Base-by-base conservation (phyloP, 2,329 filamentous ascomycete species). In the Xylariales sp. region DNA sequence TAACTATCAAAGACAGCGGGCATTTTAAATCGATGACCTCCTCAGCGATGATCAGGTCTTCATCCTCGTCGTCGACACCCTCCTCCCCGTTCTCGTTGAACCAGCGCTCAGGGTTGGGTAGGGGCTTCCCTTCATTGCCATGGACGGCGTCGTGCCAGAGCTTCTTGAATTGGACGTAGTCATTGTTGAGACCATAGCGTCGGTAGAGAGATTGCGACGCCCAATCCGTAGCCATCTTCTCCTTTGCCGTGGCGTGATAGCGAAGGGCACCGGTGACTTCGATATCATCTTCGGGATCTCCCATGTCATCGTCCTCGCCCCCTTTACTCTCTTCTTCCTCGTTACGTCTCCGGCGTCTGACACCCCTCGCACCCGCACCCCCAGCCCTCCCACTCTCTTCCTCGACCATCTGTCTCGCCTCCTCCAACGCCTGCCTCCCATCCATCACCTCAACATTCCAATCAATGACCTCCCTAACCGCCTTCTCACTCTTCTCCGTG, bases 11-110 rank as follows among this genome's bases (percentile, higher is more conserved):
- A 0, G 84, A 84, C 15, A 90, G 59, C 0, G 84, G 84, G 53
- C 86, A 90, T 51, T 78, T 82, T 22, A 83, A 76, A 58, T 78
- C 84, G 39, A 81, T 70, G 4, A 73, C 75, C 47, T 81, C 79
- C 36, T 76, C 70, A 20, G 77, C 73, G 21, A 90, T 74, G 2
- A 82, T 74, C 18, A 90, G 69, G 31, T 90, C 86, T 15, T 86
- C 82, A 41, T 84, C 82, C 12, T 73, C 72, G 4, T 77, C 78
- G 1, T 73, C 70, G 3, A 62, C 69, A 3, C 51, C 62, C 1
- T 52, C 63, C 1, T 51, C 62, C 3, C 22, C 43, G 14, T 51
- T 52, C 3, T 70, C 73, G 25, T 68, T 62, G 50, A 81, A 80
- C 77, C 77, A 81, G 10, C 63, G 64, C 3, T 67, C 66, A 0